phyloP scores from a whole-genome alignment of 768 basidiomycete genomes.

The Mrakia frigida region DNA sequence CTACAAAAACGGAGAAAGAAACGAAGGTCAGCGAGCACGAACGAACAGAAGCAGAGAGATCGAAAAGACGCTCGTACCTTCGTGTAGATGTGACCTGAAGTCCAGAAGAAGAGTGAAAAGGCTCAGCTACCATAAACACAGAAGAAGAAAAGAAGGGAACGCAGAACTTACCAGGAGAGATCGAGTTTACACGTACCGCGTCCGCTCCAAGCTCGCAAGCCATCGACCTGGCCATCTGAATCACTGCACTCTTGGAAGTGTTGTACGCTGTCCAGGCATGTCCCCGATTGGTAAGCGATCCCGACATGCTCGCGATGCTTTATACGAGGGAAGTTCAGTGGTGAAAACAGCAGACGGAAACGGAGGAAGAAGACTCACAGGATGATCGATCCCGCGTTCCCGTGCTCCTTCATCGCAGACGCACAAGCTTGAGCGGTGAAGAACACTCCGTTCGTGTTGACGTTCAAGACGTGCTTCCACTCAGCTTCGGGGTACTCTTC shows the following conservation, averaged over 20 bases:
- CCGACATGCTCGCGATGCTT: constrained; percentile 59
- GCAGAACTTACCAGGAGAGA: constrained; percentile 58
- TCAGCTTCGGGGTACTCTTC: constrained; percentile 61
- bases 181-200: constrained; percentile 65
- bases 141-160: background rate
- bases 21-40: background rate
- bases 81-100: background rate
- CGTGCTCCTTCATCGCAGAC: constrained; percentile 52
- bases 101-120: constrained; percentile 42
- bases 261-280: constrained; percentile 74
- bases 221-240: constrained; percentile 77
- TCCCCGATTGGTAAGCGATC: constrained; percentile 68
- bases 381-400: constrained; percentile 53
- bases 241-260: constrained; percentile 67
- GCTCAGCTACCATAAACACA: background rate
- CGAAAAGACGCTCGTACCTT: background rate
- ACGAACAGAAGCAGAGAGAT: background rate
- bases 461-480: constrained; percentile 58
- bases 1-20: background rate
- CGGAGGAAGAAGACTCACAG: constrained; percentile 37
- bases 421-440: constrained; percentile 61
- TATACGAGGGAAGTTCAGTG: background rate
- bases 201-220: constrained; percentile 67
- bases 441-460: constrained; percentile 59
- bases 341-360: background rate